Conservation (phyloP, 2,329 filamentous ascomycete genomes). For the Hypoxylon sp. region DNA sequence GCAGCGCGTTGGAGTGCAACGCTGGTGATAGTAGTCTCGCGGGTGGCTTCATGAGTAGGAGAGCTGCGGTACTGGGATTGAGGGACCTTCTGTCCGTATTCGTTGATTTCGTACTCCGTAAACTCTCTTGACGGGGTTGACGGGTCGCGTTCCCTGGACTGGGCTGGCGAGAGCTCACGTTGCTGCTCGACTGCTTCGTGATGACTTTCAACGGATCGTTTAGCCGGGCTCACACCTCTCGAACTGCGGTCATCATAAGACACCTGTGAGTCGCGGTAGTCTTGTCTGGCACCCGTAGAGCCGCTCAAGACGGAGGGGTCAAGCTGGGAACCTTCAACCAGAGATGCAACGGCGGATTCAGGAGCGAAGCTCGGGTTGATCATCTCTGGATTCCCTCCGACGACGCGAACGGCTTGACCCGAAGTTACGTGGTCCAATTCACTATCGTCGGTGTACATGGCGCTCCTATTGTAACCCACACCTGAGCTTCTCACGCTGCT, state of each 20-base stretch:
- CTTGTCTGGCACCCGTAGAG: slow-evolving; percentile 64
- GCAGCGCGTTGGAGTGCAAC: slow-evolving; percentile 65
- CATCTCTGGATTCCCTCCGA: slow-evolving; percentile 80
- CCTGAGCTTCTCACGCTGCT: slow-evolving; percentile 65
- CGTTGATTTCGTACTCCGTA: slow-evolving; percentile 68
- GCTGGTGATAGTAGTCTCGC: slow-evolving; percentile 68
- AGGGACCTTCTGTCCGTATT: slow-evolving; percentile 67
- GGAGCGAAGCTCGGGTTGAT: slow-evolving; percentile 78
- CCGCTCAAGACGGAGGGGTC: slow-evolving; percentile 76
- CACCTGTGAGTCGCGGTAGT: slow-evolving; percentile 55
- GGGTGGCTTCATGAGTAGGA: slow-evolving; percentile 59
- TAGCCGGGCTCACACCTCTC: slow-evolving; percentile 56
- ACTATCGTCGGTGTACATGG: slow-evolving; percentile 64
- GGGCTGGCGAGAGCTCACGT: slow-evolving; percentile 55
- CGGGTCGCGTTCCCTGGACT: slow-evolving; percentile 43
- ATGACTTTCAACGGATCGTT: slow-evolving; percentile 55
- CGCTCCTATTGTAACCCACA: slow-evolving; percentile 65
- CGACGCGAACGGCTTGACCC: slow-evolving; percentile 76
- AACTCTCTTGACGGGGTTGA: slow-evolving; percentile 58
- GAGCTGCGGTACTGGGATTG: slow-evolving; percentile 60
- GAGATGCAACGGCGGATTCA: slow-evolving; percentile 90
- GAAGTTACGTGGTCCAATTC: slow-evolving; percentile 70
- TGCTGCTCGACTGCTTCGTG: slow-evolving; percentile 56
- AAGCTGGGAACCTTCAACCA: slow-evolving; percentile 79
- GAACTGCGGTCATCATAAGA: slow-evolving; percentile 48